These are phyloP conservation scores for Myxozyma udenii DNA, from an alignment of 805 yeast species.

Conservation along the genomic window DNA sequence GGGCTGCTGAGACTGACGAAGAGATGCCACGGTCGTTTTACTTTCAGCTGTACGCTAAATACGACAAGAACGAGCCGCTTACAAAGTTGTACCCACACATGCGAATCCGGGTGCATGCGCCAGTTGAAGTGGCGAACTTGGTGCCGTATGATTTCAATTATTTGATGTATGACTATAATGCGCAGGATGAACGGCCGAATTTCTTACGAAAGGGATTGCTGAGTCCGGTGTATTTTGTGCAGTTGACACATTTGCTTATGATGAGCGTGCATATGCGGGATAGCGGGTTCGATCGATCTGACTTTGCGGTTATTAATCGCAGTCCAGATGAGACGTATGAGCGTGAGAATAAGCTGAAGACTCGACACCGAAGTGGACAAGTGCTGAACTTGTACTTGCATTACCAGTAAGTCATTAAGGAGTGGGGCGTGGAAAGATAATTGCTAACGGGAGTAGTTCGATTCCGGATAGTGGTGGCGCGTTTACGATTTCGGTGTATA, in stretches of 20 bases:
- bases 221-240: slow-evolving; percentile 77
- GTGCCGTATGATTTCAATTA: slow-evolving; percentile 78
- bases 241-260: slow-evolving; percentile 65
- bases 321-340: slow-evolving; percentile 54
- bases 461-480: slow-evolving; percentile 55
- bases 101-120: slow-evolving; percentile 74
- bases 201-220: slow-evolving; percentile 60
- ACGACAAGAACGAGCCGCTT: slow-evolving; percentile 64
- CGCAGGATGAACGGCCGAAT: slow-evolving; percentile 64
- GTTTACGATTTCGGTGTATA: slow-evolving; percentile 62
- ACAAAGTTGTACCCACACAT: slow-evolving; percentile 79
- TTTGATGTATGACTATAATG: slow-evolving; percentile 70
- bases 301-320: slow-evolving; percentile 63
- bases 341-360: slow-evolving; percentile 51
- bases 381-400: slow-evolving; percentile 59
- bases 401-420: slow-evolving; percentile 45
- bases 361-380: slow-evolving; percentile 66
- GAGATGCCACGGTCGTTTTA: slow-evolving; percentile 47
- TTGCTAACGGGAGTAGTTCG: neutral
- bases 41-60: slow-evolving; percentile 70
- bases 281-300: slow-evolving; percentile 61
- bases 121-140: slow-evolving; percentile 77
- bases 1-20: slow-evolving; percentile 38
- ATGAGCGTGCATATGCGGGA: slow-evolving; percentile 57
- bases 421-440: neutral